Evolutionary conservation across 179 eudicot genomes (phyloP), one percentile per base, ranked within the genome.

Genomic region (Spergularia azorica): DNA sequence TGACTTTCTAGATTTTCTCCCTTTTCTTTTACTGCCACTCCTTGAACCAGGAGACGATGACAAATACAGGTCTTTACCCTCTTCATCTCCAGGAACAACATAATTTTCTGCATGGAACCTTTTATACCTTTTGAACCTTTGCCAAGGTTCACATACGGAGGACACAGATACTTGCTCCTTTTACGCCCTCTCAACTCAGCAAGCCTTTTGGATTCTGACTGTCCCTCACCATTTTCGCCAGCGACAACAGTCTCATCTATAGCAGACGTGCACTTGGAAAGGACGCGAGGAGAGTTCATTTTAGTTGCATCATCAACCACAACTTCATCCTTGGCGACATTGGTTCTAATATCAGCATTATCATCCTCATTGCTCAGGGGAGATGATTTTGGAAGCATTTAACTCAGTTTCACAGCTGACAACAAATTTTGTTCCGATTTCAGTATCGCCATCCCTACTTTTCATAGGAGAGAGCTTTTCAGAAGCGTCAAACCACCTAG

Each of bases 131-230:
- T 81, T n/a, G 78, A 60, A 17, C 71, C 78, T 74, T 84, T 82
- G 74, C 51, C 70, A 21, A 73, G 56, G 67, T 84, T 73, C 46
- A 82, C 79, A 60, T 81, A 84, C 15, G 87, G 87, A 38, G 79
- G 81, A 26, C 85, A 84, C 70, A 84, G 72, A 64, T 84, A 84
- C 72, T 82, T 84, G 82, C 87, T 82, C 71, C 57, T 79, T 71
- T 64, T 82, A 46, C 87, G 82, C 64, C 79, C 87, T 73, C 87
- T 79, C 54, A 75, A 52, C 36, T 84, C 87, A 26, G 68, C 59
- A 15, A 78, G 76, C 80, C 72, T 82, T 65, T 51, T 76, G 5
- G 77, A 14, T 79, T 82, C 83, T 68, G 21, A 56, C 65, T 50
- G 61, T 3, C 67, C 73, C 39, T 68, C 75, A 46, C 20, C 65